Percentiles rank a stretch among this genome's conserved stretches.
phyloP scores from a whole-genome alignment of 2,329 filamentous ascomycete genomes.

The Remersonia thermophila region DNA sequence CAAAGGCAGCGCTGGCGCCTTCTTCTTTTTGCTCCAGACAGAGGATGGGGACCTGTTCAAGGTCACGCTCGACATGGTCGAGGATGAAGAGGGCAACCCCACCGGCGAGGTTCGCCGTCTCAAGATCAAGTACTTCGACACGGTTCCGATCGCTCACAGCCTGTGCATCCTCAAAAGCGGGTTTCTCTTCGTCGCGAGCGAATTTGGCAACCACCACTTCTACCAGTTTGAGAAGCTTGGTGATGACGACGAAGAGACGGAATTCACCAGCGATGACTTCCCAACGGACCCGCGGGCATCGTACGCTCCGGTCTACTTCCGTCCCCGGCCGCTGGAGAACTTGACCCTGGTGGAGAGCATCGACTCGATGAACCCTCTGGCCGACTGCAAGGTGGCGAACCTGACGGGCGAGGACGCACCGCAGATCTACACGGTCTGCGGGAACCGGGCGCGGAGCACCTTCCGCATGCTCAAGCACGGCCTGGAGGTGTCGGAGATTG shows the following conservation, averaged over 20 bases:
- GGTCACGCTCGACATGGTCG: conserved; percentile 80
- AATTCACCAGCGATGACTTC: conserved; percentile 75
- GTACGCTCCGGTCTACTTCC: conserved; percentile 74
- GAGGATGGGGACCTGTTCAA: conserved; percentile 99
- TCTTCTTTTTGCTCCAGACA: conserved; percentile 92
- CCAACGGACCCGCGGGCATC: conserved; percentile 60
- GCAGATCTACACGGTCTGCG: conserved; percentile 89
- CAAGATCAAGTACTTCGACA: conserved; percentile 97
- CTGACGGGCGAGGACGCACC: conserved; percentile 85
- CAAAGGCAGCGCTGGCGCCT: conserved; percentile 67
- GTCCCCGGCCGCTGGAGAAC: conserved; percentile 67
- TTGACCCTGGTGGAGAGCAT: conserved; percentile 74
- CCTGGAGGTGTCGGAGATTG: conserved; percentile 83
- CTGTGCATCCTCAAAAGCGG: conserved; percentile 92
- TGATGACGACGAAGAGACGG: conserved; percentile 81
- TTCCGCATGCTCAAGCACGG: conserved; percentile 91
- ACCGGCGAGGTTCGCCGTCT: conserved; percentile 72
- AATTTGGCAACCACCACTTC: conserved; percentile 86
- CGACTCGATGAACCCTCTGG: conserved; percentile 77
- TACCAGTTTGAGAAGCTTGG: conserved; percentile 97
- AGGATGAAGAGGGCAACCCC: conserved; percentile 64
- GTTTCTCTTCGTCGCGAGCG: conserved; percentile 83
- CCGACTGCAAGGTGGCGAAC: conserved; percentile 87
- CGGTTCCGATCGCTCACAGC: conserved; percentile 74
- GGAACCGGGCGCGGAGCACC: conserved; percentile 74